Evolutionary conservation across 768 basidiomycete species (phyloP), one percentile per base, ranked within the genome.

Genomic region (Suillus weaverae): DNA sequence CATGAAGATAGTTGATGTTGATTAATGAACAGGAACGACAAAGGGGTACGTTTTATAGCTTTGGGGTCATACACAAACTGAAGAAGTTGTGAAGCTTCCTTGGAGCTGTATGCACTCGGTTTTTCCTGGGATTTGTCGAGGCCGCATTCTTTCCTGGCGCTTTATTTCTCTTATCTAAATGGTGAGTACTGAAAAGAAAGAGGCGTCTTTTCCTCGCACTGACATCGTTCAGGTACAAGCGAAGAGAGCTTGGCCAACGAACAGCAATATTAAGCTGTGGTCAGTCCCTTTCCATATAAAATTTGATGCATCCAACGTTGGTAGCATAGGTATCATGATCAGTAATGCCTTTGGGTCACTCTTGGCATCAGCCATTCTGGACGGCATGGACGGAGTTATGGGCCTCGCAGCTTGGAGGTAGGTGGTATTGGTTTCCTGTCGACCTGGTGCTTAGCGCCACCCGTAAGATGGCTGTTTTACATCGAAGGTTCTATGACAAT

Each of bases 271-370:
- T 93, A 36, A 84, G 84, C 46, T 91, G 90, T 66, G 92, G 54
- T 55, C 16, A 59, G 54, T 33, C 26, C 11, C 22, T 59, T 59
- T 10, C 3, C 18, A 20, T 32, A 30, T 30, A 20, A 20, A 30
- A 32, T 20, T 30, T 30, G 39, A 59, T 20, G 11, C 39, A 41
- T 16, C 39, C 11, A 59, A 59, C 39, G 18, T 59, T 41, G 18
- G 56, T 30, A 13, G 38, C 32, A 41, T 41, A 51, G 61, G 92
- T 22, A 86, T 83, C 69, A 79, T 94, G 35, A 86, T 93, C 61
- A 87, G 86, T 62, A 95, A 94, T 79, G 92, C 91, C 0, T 92
- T 94, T 72, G 92, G 92, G 4, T 83, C 90, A 2, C 78, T 94
- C 14, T 84, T 94, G 60, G 91, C 92, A 13, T 89, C 90, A 36